These are phyloP conservation scores for Craterostigma plantagineum DNA, from an alignment of 257 asterid species.

Conservation along the genomic window DNA sequence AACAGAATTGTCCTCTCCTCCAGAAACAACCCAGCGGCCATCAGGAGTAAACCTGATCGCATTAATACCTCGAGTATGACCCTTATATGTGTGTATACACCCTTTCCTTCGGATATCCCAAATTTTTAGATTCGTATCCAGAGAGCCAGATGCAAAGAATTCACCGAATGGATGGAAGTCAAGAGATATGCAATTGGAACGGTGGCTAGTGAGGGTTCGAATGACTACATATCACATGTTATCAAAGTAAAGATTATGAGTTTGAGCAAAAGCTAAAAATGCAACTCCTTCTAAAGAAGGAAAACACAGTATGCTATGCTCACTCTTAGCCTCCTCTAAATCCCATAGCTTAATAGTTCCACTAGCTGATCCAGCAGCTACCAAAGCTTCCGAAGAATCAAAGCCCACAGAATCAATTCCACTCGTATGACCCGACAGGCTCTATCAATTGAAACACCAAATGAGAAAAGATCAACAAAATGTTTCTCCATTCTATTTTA, in stretches of 20 bases:
- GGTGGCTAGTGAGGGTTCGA: conserved; percentile 95
- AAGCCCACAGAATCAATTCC: conserved; percentile 96
- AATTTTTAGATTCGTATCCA: conserved; percentile 92
- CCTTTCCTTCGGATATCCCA: conserved; percentile 99
- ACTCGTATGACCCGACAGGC: conserved; percentile 96
- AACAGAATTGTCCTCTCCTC: conserved; percentile 95
- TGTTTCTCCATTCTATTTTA: conserved; percentile 9
- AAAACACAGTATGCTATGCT: conserved; percentile 7
- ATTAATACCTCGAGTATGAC: conserved; percentile 90
- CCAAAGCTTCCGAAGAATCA: conserved; percentile 89
- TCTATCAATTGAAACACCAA: conserved; percentile 40
- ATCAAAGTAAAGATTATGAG: conserved; percentile 5
- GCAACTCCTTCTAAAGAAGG: not conserved
- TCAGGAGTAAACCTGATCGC: conserved; percentile 94
- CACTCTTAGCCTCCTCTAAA: conserved; percentile 97
- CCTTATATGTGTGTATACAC: conserved; percentile 93
- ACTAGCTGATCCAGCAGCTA: conserved; percentile 99
- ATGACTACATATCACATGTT: conserved; percentile 30
- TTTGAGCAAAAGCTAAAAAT: conserved; percentile 4
- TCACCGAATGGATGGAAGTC: conserved; percentile 98
- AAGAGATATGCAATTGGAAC: conserved; percentile 91
- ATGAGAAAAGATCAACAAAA: conserved; percentile 7
- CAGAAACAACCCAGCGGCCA: conserved; percentile 99
- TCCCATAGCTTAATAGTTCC: conserved; percentile 99
- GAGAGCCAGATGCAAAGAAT: conserved; percentile 96